Evolutionary conservation across 2,329 filamentous ascomycete species (phyloP), one percentile per base, ranked within the genome.

Genomic region (Fusarium falciforme): DNA sequence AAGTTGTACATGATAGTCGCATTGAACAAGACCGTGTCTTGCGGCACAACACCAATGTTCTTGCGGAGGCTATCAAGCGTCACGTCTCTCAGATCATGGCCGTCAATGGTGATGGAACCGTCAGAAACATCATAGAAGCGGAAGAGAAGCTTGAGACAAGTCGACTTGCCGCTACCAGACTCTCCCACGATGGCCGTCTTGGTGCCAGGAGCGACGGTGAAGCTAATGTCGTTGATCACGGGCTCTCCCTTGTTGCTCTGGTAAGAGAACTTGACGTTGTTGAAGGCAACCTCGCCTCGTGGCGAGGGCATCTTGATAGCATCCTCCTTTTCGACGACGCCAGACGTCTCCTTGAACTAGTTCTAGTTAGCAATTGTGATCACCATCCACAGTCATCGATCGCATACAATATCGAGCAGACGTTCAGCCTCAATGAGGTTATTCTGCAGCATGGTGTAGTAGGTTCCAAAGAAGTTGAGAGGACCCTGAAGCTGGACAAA

Each of bases 401-500:
- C 1, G 61, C 80, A 77, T 75, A 84, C 82, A 47, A 87, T 75
- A 67, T 85, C 84, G 6, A 86, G 80, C 72, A 87, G 81, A 2
- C 84, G 82, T 77, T 87, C 84, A 5, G 85, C 84, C 67, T 86
- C 83, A 17, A 87, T 85, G 0, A 87, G 74, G 16, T 85, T 85
- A 68, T 84, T 85, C 76, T 86, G 83, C 10, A 87, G 77, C 81
- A 85, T 83, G 9, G 81, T 85, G 67, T 86, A 87, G 66, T 85
- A 86, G 2, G 84, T 85, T 0, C 85, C 84, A 71, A 92, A 92
- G 80, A 90, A 91, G 77, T 90, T 91, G 60, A 92, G 83, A 6
- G 90, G 90, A 7, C 85, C 87, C 71, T 90, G 89, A 6, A 91
- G 83, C 76, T 90, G 89, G n/a, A 87, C 86, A 82, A 91, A 89